Conservation (phyloP, 2,329 filamentous ascomycete genomes). For the Colletotrichum sp. region DNA sequence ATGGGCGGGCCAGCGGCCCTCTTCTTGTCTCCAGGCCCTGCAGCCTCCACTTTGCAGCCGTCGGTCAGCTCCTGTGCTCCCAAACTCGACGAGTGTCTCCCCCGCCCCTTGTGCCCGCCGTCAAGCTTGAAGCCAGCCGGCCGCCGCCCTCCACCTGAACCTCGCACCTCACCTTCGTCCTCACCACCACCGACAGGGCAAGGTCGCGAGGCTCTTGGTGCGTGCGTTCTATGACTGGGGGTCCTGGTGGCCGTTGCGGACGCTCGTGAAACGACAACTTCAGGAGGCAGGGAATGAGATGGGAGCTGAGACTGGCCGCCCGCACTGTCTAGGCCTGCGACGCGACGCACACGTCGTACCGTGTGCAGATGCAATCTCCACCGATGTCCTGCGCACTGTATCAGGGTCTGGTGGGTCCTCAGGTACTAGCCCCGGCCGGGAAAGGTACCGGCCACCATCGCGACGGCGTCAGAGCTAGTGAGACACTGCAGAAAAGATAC, state of each 20-base stretch:
- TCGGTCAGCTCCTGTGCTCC: not conserved
- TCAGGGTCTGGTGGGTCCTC: conserved; percentile 6
- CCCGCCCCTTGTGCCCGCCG: not conserved
- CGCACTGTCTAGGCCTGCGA: not conserved
- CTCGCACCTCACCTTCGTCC: not conserved
- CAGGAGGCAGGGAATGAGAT: conserved; percentile 14
- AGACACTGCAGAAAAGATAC: conserved; percentile 18
- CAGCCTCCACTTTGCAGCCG: not conserved
- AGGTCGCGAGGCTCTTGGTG: conserved; percentile 9
- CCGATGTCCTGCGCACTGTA: not conserved
- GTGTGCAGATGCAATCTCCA: conserved; percentile 3
- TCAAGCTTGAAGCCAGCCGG: not conserved
- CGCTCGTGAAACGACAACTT: conserved; percentile 21
- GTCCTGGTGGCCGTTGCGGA: conserved; percentile 19
- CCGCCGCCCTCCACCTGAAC: not conserved
- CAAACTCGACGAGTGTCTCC: not conserved
- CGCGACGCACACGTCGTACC: fast-evolving
- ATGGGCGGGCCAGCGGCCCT: not conserved
- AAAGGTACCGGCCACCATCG: conserved; percentile 1
- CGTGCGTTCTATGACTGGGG: conserved; percentile 6
- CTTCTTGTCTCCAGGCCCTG: conserved; percentile 3
- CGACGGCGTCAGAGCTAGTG: conserved; percentile 1
- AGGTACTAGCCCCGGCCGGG: conserved; percentile 1
- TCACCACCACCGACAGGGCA: conserved; percentile 19
- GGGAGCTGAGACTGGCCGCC: not conserved